Base-by-base conservation (phyloP, 768 basidiomycete genomes). In the Sarcodon aspratus region DNA sequence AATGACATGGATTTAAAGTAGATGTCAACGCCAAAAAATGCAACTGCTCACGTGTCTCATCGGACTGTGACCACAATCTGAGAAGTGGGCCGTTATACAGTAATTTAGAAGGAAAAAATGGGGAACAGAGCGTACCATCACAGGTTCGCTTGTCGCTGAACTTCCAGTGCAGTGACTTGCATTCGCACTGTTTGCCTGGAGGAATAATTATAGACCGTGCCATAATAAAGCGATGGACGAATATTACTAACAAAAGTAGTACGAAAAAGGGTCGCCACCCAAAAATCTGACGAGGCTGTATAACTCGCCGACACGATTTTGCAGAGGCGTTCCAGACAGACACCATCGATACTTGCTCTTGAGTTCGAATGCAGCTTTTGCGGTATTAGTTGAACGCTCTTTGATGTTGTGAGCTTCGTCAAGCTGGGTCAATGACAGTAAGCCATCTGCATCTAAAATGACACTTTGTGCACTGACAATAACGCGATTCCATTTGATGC, bases 381-480 rank as follows among this genome's bases (percentile, higher is more conserved):
- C 94, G 0, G 95, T 97, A 61, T 95, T 97, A 1, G 90, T 93
- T 3, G 80, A 68, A 3, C 95, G 80, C 61, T 98, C 95, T 60
- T 98, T 98, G 70, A 98, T 97, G 61, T 94, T 97, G 65, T 97
- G 95, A 6, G 94, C 95, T 69, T 96, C 93, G 55, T 97, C 93
- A 40, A 96, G 76, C 85, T 89, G 52, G 3, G 49, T 12, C 35
- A 33, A 10, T 12, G 47, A 12, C 13, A 7, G 38, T 33, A 13
- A 43, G 47, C 35, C 15, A 34, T 38, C 51, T 50, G 48, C 48
- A 45, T 34, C 44, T n/a, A 36, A 17, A 44, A 17, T n/a, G 10
- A 35, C 10, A 21, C 33, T 8, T 36, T n/a, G 21, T 33, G 44
- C 31, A 73, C 82, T 31, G 55, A 83, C 83, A 27, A 91, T 69